phyloP scores from a whole-genome alignment of 805 yeast genomes.

The Candida ovalis region DNA sequence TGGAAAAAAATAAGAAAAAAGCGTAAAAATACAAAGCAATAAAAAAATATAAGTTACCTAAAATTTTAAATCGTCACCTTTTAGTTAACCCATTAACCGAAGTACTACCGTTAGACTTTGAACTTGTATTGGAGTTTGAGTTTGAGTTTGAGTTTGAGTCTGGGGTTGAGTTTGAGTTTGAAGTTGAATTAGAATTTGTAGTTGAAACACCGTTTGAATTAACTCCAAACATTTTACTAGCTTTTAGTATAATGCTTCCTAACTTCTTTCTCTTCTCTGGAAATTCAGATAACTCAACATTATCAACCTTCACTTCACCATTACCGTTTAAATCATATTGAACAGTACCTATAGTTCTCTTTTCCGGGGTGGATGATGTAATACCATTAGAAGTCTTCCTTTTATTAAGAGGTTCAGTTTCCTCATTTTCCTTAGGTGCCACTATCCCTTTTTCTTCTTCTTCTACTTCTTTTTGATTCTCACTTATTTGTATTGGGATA shows the following conservation, averaged over 20 bases:
- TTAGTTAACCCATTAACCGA: too few species aligned
- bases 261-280: conserved; percentile 21
- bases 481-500: not conserved
- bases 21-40: not conserved
- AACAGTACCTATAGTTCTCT: not conserved
- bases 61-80: too few species aligned
- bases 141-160: not conserved
- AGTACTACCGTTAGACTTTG: not conserved
- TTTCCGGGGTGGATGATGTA: not conserved
- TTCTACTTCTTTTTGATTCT: not conserved
- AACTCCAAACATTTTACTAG: conserved; percentile 16
- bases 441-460: not conserved
- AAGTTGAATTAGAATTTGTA: not conserved
- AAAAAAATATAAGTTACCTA: not conserved
- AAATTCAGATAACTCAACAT: not conserved
- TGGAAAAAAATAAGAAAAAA: not conserved
- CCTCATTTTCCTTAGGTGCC: not conserved
- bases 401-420: not conserved
- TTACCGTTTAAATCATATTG: conserved; percentile 10
- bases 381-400: not conserved
- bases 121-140: not conserved
- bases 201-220: not conserved
- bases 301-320: not conserved
- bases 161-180: not conserved
- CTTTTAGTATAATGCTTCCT: conserved; percentile 16